These are phyloP conservation scores for Flaveria linearis DNA, from an alignment of 129 eudicot genomes.

Conservation along the genomic window DNA sequence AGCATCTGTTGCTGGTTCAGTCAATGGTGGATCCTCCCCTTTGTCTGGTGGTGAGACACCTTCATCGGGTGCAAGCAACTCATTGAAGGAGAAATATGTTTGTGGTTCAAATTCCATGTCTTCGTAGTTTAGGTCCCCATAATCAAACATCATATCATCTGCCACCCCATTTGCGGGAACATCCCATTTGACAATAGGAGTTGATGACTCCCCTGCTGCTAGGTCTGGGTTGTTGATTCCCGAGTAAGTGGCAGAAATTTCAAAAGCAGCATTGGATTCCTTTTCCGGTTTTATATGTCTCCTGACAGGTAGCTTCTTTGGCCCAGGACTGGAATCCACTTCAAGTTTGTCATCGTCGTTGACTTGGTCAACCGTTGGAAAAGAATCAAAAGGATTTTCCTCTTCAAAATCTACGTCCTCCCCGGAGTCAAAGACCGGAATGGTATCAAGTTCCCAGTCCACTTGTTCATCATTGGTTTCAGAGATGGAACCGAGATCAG, in stretches of 20 bases:
- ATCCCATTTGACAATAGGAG: constrained; percentile 60
- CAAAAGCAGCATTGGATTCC: constrained; percentile 33
- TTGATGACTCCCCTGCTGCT: constrained; percentile 33
- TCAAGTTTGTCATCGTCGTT: constrained; percentile 36
- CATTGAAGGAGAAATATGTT: constrained; percentile 88
- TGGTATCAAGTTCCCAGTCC: constrained; percentile 34
- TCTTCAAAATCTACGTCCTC: constrained; percentile 32
- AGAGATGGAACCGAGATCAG: constrained; percentile 26
- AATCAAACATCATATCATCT: constrained; percentile 59
- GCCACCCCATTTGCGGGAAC: constrained; percentile 54
- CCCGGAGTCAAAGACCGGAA: constrained; percentile 30
- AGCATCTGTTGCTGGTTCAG: constrained; percentile 14
- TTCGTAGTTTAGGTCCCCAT: constrained; percentile 51
- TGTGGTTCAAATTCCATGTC: constrained; percentile 92
- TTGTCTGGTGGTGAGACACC: constrained; percentile 28
- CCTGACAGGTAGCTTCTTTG: constrained; percentile 76
- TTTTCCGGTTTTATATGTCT: constrained; percentile 55
- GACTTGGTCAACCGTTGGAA: constrained; percentile 45
- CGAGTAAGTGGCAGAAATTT: constrained; percentile 31
- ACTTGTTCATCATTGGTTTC: constrained; percentile 36
- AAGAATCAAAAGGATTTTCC: constrained; percentile 50
- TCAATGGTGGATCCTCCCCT: constrained; percentile 12
- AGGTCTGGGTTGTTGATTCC: constrained; percentile 12
- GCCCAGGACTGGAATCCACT: constrained; percentile 36
- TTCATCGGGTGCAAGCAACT: constrained; percentile 74